Conservation (phyloP, 306 rosid species). For the Trifolium dubium region DNA sequence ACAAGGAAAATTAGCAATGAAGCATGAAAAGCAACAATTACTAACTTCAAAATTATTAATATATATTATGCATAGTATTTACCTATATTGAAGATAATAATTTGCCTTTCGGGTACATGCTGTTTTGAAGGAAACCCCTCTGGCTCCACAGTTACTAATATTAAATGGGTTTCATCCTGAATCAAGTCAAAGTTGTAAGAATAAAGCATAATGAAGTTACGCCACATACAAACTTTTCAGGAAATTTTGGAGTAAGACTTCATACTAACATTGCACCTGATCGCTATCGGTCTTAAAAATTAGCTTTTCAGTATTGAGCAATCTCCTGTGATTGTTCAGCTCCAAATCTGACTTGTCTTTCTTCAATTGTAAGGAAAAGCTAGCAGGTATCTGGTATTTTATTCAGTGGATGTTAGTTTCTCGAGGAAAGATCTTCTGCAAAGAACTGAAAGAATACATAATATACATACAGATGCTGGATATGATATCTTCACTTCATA, state of each 20-base stretch:
- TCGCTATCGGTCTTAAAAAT: conserved; percentile 61
- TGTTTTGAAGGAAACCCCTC: conserved; percentile 83
- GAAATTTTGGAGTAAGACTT: conserved; percentile 10
- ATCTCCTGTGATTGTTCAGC: conserved; percentile 62
- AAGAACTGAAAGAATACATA: conserved; percentile 41
- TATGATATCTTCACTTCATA: conserved; percentile 98
- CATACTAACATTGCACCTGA: conserved; percentile 50
- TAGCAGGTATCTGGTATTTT: conserved; percentile 74
- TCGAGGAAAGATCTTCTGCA: conserved; percentile 38
- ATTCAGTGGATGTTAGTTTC: conserved; percentile 35
- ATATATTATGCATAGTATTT: conserved; percentile 22
- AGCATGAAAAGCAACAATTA: conserved; percentile 2
- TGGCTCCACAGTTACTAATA: conserved; percentile 76
- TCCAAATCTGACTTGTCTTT: conserved; percentile 47
- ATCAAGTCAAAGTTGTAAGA: conserved; percentile 29
- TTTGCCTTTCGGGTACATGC: conserved; percentile 61
- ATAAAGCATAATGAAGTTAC: conserved; percentile 18
- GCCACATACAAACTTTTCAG: neutral
- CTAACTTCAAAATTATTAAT: neutral
- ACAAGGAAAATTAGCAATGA: conserved; percentile 6
- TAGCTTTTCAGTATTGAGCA: conserved; percentile 88
- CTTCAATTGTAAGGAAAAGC: conserved; percentile 68
- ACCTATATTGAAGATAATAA: conserved; percentile 84
- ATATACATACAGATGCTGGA: conserved; percentile 92
- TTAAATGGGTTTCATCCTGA: conserved; percentile 55